These are phyloP conservation scores for Cutaneotrichosporon sp. DNA, from an alignment of 1,284 basidiomycete species.

Conservation along the genomic window DNA sequence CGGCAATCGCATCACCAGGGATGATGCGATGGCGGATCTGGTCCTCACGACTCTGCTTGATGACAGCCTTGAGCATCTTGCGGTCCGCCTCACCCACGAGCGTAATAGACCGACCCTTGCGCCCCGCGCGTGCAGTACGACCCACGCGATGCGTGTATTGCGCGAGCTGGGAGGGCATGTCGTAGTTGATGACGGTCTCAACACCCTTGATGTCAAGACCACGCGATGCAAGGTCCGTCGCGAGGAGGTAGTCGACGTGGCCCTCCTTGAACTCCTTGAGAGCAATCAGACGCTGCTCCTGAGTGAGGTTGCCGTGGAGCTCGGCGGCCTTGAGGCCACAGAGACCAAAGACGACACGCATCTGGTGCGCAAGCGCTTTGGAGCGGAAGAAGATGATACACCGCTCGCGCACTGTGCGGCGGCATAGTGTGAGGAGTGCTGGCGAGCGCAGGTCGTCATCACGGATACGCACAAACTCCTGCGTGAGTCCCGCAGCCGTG, in stretches of 20 bases:
- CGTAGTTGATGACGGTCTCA: conserved; percentile 97
- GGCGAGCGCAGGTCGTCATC: conserved; percentile 73
- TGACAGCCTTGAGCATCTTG: conserved; percentile 92
- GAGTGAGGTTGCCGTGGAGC: conserved; percentile 89
- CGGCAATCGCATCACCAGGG: conserved; percentile 71
- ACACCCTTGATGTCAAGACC: conserved; percentile 97
- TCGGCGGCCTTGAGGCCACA: conserved; percentile 83
- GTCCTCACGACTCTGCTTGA: conserved; percentile 82
- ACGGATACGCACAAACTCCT: conserved; percentile 91
- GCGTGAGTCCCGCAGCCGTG: conserved; percentile 83
- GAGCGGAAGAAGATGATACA: conserved; percentile 93
- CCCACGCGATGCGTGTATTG: conserved; percentile 97
- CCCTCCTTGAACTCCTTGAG: conserved; percentile 85
- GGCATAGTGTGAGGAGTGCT: conserved; percentile 78
- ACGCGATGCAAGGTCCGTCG: conserved; percentile 91
- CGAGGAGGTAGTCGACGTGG: conserved; percentile 82
- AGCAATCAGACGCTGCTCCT: conserved; percentile 88
- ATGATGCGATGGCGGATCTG: conserved; percentile 87
- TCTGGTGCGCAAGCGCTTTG: conserved; percentile 95
- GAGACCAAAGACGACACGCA: conserved; percentile 89
- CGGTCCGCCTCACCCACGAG: conserved; percentile 94
- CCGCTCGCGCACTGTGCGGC: conserved; percentile 75
- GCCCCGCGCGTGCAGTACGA: conserved; percentile 91
- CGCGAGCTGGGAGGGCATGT: conserved; percentile 90
- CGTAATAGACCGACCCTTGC: conserved; percentile 88